Conservation (phyloP, 768 basidiomycete species). For the Lactarius sanguifluus region DNA sequence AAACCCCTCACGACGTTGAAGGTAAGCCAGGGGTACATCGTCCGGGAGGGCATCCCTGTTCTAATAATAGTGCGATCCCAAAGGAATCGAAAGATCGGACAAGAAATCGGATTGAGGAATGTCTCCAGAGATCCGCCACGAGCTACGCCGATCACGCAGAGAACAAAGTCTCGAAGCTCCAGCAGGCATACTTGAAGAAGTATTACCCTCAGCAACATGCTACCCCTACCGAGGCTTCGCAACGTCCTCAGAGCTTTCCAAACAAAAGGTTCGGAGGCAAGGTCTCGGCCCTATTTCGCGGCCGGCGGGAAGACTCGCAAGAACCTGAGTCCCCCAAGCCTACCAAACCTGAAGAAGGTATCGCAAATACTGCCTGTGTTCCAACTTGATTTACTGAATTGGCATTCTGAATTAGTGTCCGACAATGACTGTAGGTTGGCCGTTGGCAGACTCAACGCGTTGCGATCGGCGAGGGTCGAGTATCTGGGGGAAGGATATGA, state of each 20-base stretch:
- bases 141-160: background rate
- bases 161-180: background rate
- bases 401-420: background rate
- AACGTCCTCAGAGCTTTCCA: background rate
- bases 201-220: background rate
- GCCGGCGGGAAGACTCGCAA: background rate
- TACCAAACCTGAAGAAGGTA: background rate
- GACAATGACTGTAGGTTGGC: background rate
- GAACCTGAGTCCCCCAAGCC: background rate
- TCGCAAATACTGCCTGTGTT: no score
- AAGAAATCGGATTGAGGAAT: background rate
- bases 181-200: background rate
- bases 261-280: background rate
- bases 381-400: background rate
- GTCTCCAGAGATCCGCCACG: background rate
- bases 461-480: background rate
- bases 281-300: background rate
- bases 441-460: background rate
- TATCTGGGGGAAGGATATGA: background rate
- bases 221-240: background rate
- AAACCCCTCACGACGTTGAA: background rate
- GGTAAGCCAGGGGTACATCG: background rate
- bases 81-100: background rate
- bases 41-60: background rate
- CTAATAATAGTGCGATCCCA: background rate